Evolutionary conservation across 371 early-diverging fungal species (phyloP), one percentile per base, ranked within the genome.

Genomic region (Mucor mucedo): DNA sequence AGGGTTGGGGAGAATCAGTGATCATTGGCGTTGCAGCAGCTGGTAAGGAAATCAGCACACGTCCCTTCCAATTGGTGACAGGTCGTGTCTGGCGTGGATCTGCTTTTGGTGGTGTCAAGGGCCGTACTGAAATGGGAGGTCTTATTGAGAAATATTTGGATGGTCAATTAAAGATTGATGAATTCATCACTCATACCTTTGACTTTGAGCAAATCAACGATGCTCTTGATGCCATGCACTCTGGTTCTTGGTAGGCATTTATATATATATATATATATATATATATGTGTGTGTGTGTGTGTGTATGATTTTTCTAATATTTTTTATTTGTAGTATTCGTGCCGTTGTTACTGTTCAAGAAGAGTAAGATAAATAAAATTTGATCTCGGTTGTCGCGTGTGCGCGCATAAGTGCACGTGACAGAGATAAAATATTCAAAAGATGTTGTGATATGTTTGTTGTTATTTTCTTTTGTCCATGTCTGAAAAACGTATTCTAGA

Each of bases 51-150:
- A 93, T 97, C 65, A 70, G 79, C 45, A 97, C 97, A 4, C 89
- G 96, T 52, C 97, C 98, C 44, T 96, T 97, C 89, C 95, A 96
- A 79, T 78, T 95, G 40, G 94, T 95, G 33, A 97, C 97, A 44
- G 95, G 93, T 30, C 92, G 96, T 62, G 91, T 91, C 27, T 98
- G 98, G 98, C 93, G 91, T 76, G 98, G 98, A 9, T 88, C 91
- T 52, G 98, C 98, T 3, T 98, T 97, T 72, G 98, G 98, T 65
- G 98, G 98, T 52, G 91, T 96, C 70, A 97, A 97, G 85, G 98
- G 98, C 48, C 84, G 95, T 57, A 80, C 91, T 5, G 95, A 98
- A 73, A 82, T 98, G 70, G 96, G 95, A 2, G 89, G 84, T 8
- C 83, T 95, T 52, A 96, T 98, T 29, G 80, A 95, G 64, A 85